phyloP scores from a whole-genome alignment of 2,329 filamentous ascomycete species.

The Orbilia brochopaga region DNA sequence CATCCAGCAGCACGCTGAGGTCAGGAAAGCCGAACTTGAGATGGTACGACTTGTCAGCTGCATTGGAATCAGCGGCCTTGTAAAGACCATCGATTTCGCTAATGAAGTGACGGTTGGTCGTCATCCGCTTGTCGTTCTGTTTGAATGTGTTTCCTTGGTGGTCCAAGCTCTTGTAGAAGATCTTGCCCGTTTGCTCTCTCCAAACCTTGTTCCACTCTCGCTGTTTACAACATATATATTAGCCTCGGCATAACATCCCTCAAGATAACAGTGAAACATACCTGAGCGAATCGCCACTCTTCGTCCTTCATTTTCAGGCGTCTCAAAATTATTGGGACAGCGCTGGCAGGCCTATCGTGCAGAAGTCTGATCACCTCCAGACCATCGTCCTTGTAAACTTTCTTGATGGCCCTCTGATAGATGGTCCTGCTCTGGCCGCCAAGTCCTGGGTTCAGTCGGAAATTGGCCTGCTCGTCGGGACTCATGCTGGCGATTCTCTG shows the following conservation, averaged over 20 bases:
- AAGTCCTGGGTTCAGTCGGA: conserved; percentile 80
- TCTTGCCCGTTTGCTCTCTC: conserved; percentile 91
- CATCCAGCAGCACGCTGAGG: conserved; percentile 58
- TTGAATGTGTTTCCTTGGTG: conserved; percentile 94
- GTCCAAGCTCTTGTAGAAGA: conserved; percentile 94
- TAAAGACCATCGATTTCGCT: conserved; percentile 77
- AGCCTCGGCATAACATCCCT: too few relatives aligned
- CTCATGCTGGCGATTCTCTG: conserved; percentile 85
- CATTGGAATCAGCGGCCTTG: conserved; percentile 66
- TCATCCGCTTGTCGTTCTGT: conserved; percentile 85
- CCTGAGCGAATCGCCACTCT: conserved; percentile 91
- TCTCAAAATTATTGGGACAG: conserved; percentile 85
- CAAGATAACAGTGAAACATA: too few relatives aligned
- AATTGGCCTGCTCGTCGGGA: conserved; percentile 72
- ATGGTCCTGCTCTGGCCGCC: conserved; percentile 95
- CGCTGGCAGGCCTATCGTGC: conserved; percentile 80
- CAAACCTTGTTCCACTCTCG: conserved; percentile 99
- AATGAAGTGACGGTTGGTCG: conserved; percentile 86
- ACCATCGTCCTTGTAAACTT: conserved; percentile 86
- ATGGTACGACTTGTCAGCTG: conserved; percentile 69
- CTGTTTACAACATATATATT: conserved; percentile 59
- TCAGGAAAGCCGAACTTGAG: conserved; percentile 67
- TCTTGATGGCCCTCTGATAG: conserved; percentile 96
- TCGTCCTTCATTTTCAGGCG: conserved; percentile 95
- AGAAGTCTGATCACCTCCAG: conserved; percentile 85